These are phyloP conservation scores for Cordyceps militaris DNA, from an alignment of 2,329 filamentous ascomycete genomes.

Conservation along the genomic window DNA sequence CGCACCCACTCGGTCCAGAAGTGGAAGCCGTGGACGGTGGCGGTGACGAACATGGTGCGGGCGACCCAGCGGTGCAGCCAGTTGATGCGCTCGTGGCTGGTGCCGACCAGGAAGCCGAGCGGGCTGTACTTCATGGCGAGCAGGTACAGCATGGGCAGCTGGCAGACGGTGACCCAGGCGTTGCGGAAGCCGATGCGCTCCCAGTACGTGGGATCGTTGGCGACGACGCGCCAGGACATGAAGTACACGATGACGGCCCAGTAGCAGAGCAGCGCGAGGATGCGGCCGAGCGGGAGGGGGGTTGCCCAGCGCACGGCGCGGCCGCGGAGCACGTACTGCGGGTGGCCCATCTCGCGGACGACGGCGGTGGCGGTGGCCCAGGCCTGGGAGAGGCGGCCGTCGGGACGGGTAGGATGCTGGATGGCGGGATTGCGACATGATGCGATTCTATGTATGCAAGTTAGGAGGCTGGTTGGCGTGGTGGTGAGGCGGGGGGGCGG, in stretches of 20 bases:
- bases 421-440: slow-evolving; percentile 36
- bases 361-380: slow-evolving; percentile 56
- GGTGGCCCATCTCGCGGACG: slow-evolving; percentile 48
- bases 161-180: slow-evolving; percentile 58
- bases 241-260: slow-evolving; percentile 54
- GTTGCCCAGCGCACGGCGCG: slow-evolving; percentile 47
- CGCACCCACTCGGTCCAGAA: slow-evolving; percentile 59
- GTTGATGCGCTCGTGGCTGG: slow-evolving; percentile 62
- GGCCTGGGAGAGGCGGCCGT: slow-evolving; percentile 36
- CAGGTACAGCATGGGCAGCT: slow-evolving; percentile 58
- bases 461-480: not conserved
- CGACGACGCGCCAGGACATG: slow-evolving; percentile 42
- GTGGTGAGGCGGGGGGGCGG: not conserved
- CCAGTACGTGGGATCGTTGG: slow-evolving; percentile 49
- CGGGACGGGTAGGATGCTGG: slow-evolving; percentile 46
- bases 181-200: slow-evolving; percentile 62
- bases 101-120: slow-evolving; percentile 54
- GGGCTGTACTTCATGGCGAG: slow-evolving; percentile 53
- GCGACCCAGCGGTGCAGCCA: slow-evolving; percentile 70
- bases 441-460: slow-evolving; percentile 33
- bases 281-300: slow-evolving; percentile 50
- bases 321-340: slow-evolving; percentile 43
- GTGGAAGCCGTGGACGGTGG: slow-evolving; percentile 62
- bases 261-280: slow-evolving; percentile 47
- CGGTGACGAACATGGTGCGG: slow-evolving; percentile 60